These are phyloP conservation scores for Pseudocercospora macadamiae DNA, from an alignment of 2,329 filamentous ascomycete species.

Conservation along the genomic window DNA sequence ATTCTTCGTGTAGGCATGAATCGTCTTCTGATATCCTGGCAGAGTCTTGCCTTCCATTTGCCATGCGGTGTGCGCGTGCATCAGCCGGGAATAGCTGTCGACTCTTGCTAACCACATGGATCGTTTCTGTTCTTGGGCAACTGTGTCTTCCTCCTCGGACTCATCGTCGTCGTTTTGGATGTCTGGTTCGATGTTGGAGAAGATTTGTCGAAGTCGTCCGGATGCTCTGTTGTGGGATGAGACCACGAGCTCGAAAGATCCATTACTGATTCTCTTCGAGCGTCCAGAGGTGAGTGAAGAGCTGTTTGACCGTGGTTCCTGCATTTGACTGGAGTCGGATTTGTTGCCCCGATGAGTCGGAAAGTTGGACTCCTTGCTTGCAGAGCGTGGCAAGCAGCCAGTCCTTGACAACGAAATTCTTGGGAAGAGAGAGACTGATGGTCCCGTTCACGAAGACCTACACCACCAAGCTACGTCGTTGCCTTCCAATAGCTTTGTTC, in stretches of 20 bases:
- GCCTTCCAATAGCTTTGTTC: not conserved
- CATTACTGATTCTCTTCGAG: not conserved
- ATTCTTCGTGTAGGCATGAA: slow-evolving; percentile 33
- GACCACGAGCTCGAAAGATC: not conserved
- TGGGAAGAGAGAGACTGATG: too few species aligned
- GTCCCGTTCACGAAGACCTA: too few species aligned
- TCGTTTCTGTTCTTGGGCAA: not conserved
- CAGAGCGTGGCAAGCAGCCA: not conserved
- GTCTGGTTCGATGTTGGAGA: slow-evolving; percentile 5
- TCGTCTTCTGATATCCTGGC: slow-evolving; percentile 29
- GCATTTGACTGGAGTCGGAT: not conserved
- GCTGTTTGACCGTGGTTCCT: not conserved
- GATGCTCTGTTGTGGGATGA: slow-evolving; percentile 3
- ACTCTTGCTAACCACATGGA: slow-evolving; percentile 9
- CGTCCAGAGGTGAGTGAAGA: not conserved
- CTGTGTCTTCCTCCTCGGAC: not conserved
- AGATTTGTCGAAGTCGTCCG: slow-evolving; percentile 5
- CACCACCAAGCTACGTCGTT: not conserved
- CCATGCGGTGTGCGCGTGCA: slow-evolving; percentile 28
- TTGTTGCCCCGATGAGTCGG: not conserved
- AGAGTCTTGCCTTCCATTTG: slow-evolving; percentile 26
- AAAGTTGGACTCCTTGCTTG: not conserved
- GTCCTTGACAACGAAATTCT: too few species aligned
- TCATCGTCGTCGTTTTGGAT: not conserved
- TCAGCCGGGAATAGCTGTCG: slow-evolving; percentile 27